Evolutionary conservation across 352 stramenopile species (phyloP).

Genomic region (Pythium sukuiense): DNA sequence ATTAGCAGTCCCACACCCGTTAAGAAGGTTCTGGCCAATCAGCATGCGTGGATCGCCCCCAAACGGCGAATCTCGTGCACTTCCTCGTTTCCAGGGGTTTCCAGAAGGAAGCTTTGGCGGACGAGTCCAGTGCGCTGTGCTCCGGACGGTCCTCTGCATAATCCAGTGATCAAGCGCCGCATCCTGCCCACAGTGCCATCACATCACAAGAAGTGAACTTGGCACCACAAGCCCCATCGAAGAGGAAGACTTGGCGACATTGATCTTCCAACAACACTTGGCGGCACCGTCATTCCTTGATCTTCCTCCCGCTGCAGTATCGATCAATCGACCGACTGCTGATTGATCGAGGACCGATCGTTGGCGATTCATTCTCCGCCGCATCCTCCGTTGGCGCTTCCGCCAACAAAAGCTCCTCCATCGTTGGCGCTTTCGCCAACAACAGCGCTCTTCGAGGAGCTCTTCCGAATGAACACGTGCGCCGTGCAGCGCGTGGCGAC

Average conservation of each 20-base stretch:
- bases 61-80: not conserved
- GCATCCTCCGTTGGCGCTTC: not conserved
- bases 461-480: constrained; percentile 55
- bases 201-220: constrained; percentile 1
- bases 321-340: not conserved
- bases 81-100: not conserved
- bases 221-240: not conserved
- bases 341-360: constrained; percentile 2
- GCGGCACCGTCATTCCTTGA: not conserved
- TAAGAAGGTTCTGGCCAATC: not conserved
- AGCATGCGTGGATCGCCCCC: not conserved
- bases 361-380: not conserved
- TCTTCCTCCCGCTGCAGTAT: not conserved
- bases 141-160: constrained; percentile 1
- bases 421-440: constrained; percentile 1
- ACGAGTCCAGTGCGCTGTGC: not conserved
- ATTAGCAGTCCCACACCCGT: not conserved
- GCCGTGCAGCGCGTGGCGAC: constrained; percentile 53
- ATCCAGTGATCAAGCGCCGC: not conserved
- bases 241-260: not conserved
- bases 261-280: not conserved
- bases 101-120: not conserved
- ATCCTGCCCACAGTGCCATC: not conserved
- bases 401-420: not conserved
- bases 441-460: not conserved